Percentiles rank a stretch among this genome's conserved stretches.
Evolutionary conservation across 768 basidiomycete genomes (phyloP).

Genomic region (Amanita jacksonii): DNA sequence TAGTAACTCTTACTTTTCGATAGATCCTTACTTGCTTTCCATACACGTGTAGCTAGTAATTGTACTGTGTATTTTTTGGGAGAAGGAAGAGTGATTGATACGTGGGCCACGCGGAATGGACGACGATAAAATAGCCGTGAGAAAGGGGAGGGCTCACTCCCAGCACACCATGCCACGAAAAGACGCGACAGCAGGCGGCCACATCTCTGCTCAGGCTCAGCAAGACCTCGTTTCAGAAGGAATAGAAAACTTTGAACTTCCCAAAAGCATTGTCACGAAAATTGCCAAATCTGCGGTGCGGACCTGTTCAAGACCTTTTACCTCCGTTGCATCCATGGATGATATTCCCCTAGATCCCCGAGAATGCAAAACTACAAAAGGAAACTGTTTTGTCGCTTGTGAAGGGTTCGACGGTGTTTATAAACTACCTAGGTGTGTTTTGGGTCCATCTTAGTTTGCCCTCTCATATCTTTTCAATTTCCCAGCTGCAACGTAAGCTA

Average conservation of each 20-base stretch:
- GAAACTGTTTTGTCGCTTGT: constrained; percentile 79
- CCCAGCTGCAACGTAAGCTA: constrained; percentile 40
- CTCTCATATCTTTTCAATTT: too few species aligned
- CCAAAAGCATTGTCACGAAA: constrained; percentile 72
- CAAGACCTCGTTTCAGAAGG: constrained; percentile 76
- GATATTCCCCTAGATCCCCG: constrained; percentile 52
- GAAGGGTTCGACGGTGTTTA: constrained; percentile 90
- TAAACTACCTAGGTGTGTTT: constrained; percentile 81
- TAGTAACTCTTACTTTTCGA: too few species aligned
- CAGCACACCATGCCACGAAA: constrained; percentile 79
- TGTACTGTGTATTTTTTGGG: too few species aligned
- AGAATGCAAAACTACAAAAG: constrained; percentile 80
- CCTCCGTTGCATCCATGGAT: too few species aligned
- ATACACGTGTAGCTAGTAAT: too few species aligned
- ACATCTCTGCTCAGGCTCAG: constrained; percentile 64
- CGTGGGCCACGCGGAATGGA: too few species aligned
- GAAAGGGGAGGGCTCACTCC: too few species aligned
- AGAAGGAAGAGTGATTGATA: too few species aligned
- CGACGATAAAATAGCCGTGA: too few species aligned
- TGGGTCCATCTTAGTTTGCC: neutral
- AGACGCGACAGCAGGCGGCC: constrained; percentile 42
- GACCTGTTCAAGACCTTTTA: neutral
- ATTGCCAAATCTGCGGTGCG: constrained; percentile 80
- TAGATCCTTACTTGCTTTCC: too few species aligned
- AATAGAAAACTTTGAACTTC: constrained; percentile 85